Conservation (phyloP, 345 rosid genomes). For the Pelargonium nanum region DNA sequence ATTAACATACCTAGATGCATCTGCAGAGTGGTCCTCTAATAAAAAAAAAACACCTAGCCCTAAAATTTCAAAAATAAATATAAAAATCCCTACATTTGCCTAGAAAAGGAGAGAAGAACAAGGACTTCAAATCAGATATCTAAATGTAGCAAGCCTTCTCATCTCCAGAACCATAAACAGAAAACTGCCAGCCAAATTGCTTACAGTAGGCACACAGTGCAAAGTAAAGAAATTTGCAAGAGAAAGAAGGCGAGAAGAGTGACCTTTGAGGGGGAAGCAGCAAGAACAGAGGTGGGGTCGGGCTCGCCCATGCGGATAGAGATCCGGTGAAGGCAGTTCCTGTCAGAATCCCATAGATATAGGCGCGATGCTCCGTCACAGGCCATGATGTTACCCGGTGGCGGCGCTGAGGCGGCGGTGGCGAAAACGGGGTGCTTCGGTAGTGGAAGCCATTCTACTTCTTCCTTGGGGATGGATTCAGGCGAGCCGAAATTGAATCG, state of each 20-base stretch:
- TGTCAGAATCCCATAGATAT: conserved; percentile 83
- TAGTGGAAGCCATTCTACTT: conserved; percentile 65
- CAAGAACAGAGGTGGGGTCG: conserved; percentile 61
- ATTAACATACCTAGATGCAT: too few species aligned
- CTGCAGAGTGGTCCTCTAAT: too few species aligned
- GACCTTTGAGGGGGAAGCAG: conserved; percentile 77
- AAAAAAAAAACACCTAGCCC: too few species aligned
- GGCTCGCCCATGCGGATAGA: conserved; percentile 85
- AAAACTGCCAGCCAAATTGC: too few species aligned
- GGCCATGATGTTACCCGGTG: conserved; percentile 49
- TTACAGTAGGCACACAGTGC: too few species aligned
- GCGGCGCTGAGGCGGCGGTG: conserved; percentile 18
- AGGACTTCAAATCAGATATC: background rate
- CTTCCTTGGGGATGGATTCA: conserved; percentile 41
- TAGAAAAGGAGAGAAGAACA: too few species aligned
- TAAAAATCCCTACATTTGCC: too few species aligned
- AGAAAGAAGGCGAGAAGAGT: background rate
- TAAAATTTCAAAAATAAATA: too few species aligned
- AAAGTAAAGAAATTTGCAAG: background rate
- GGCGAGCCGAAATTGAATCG: conserved; percentile 43
- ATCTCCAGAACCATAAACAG: background rate
- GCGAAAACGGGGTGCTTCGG: conserved; percentile 59
- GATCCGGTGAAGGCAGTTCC: too few species aligned
- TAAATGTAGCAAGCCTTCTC: background rate
- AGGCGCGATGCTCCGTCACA: conserved; percentile 87